Percentiles rank a stretch among this genome's conserved stretches.
These are phyloP conservation scores for Barnettozyma hawaiiensis DNA, from an alignment of 1,139 yeast species.

Conservation along the genomic window DNA sequence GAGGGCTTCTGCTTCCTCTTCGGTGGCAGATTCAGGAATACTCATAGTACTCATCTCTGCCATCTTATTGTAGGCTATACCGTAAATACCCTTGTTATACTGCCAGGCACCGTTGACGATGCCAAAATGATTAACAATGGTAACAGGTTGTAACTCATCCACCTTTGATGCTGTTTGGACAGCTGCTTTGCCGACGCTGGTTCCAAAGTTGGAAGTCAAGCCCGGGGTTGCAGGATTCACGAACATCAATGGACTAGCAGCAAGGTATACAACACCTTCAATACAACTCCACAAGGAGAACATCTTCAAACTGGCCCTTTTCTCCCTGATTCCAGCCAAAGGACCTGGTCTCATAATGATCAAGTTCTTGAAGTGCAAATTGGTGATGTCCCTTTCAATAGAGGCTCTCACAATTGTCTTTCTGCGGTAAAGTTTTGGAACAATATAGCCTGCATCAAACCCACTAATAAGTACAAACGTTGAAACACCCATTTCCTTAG, in stretches of 20 bases:
- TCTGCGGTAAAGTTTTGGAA: conserved; percentile 10
- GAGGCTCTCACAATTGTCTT: conserved; percentile 11
- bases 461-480: conserved; percentile 12
- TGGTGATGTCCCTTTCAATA: conserved; percentile 11
- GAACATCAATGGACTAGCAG: conserved; percentile 8
- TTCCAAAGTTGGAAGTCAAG: conserved; percentile 10
- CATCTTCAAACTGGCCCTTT: conserved; percentile 10
- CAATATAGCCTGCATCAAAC: conserved; percentile 5
- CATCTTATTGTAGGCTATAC: conserved; percentile 1
- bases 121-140: conserved; percentile 6
- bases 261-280: conserved; percentile 2
- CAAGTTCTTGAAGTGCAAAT: conserved; percentile 9
- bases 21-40: conserved; percentile 8
- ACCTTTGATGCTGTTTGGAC: conserved; percentile 2
- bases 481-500: conserved; percentile 10
- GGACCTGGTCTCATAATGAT: conserved; percentile 18
- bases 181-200: conserved; percentile 16
- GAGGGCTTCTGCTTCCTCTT: conserved; percentile 4
- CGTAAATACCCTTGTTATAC: conserved; percentile 5
- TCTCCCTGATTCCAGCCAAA: conserved; percentile 14
- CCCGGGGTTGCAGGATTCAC: conserved; percentile 5
- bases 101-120: conserved; percentile 8
- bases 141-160: conserved; percentile 1
- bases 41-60: conserved; percentile 7
- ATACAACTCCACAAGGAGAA: conserved; percentile 9